Base-by-base conservation (phyloP, 768 basidiomycete genomes). In the Roridomyces roridus region DNA sequence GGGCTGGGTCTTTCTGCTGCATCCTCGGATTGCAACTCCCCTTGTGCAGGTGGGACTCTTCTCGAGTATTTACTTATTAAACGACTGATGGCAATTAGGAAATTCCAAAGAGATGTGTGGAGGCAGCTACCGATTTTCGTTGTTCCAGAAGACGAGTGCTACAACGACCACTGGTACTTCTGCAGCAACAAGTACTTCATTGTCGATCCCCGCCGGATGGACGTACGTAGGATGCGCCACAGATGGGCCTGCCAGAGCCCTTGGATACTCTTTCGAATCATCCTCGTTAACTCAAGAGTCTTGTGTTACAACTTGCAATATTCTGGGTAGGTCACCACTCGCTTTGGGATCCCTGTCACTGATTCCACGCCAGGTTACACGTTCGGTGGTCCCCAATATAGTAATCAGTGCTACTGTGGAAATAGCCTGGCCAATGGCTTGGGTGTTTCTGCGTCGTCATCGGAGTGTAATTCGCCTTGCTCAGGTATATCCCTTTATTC, bases 321-420 rank as follows among this genome's bases (percentile, higher is more conserved):
- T 24, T 29, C n/a, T 21, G 6, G 24, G 43, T 45, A 25, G 9
- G 43, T 45, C 25, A 8, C 8, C 43, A 5, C 21, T 15, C 25
- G 20, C 29, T 7, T 7, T 6, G 29, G 6, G 14, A 31, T 7
- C 14, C 29, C 14, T 6, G 29, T 7, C 29, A 6, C 14, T 14
- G 14, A 31, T 31, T 31, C 6, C 29, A 31, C 14, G 14, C 29
- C 7, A 52, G 56, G 56, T 7, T 57, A 51, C 35, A 46, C n/a
- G 14, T 57, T 45, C 31, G 48, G 23, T n/a, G 56, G 42, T 24
- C 31, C 36, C 18, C 7, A 51, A 40, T 51, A 51, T 29, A 29
- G 17, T 18, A 17, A 35, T 11, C 26, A 57, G 20, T 57, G 56
- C 18, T 57, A 24, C 23, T 57, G 56, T 20, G 56, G 56, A 14